Base-by-base conservation (phyloP, 1,284 basidiomycete species). In the Psilocybe mexicana region DNA sequence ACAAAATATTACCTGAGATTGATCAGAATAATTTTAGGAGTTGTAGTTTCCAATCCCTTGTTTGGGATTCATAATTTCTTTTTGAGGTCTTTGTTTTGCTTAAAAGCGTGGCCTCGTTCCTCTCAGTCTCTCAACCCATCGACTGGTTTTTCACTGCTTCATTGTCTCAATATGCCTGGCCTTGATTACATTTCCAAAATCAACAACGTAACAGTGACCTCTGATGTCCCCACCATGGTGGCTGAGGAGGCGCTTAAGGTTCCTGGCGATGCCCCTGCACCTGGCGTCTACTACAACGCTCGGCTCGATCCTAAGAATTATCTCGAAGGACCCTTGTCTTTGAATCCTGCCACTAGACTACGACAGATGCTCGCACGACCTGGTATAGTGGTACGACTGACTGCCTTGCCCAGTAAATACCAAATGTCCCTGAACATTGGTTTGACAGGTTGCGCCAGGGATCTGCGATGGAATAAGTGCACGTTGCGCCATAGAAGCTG, bases 381-480 rank as follows among this genome's bases (percentile, higher is more conserved):
- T 6, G 88, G 88, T 35, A 90, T 91, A 55, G 84, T 91, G 40
- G 88, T 90, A 76, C 61, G 84, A 76, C 48, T 14, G 24, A 10
- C 40, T 42, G 2, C 33, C 11, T 25, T 46, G 6, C 6, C 28
- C 4, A 18, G 5, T 42, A 28, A 40, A 3, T 18, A 18, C 18
- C 18, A 6, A 23, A n/a, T 28, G 38, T 10, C 44, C 6, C 47
- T 43, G 30, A 80, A 80, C 61, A 63, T 68, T 12, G 79, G 79
- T 26, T 79, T 82, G 18, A 1, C 74, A 88, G 87, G 74, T 88
- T 65, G 88, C 88, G 1, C 89, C 90, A 7, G 90, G 90, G 54
- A 88, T 93, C 44, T 92, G 88, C 62, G 90, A 93, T 62, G 90
- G 90, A 56, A 91, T 93, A 70, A 88, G 86, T 65, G 88, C 90